These are phyloP conservation scores for Williopsis jadinii DNA, from an alignment of 1,139 yeast genomes.

Conservation along the genomic window DNA sequence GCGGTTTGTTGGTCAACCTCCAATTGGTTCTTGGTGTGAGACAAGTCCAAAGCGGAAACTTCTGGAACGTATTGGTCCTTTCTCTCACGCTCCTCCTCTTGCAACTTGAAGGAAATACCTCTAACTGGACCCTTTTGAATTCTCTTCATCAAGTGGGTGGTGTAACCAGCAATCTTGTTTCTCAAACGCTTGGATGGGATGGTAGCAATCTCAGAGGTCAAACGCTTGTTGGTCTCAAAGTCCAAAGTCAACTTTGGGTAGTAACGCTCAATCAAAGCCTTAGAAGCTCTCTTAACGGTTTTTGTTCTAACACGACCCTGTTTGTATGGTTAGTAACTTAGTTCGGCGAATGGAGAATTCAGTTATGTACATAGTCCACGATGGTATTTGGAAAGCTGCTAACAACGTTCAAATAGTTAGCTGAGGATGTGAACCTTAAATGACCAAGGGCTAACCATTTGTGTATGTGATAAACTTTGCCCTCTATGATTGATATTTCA, in stretches of 20 bases:
- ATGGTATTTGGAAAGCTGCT: background rate
- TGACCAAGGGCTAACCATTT: too few species aligned
- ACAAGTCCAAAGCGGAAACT: conserved; percentile 98
- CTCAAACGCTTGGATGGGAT: conserved; percentile 99
- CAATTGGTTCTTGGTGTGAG: conserved; percentile 93
- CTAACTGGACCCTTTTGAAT: conserved; percentile 99
- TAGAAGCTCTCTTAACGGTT: conserved; percentile 99
- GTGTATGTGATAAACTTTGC: too few species aligned
- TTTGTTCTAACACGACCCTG: conserved; percentile 99
- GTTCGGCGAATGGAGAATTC: too few species aligned
- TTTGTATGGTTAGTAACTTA: too few species aligned
- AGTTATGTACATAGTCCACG: background rate
- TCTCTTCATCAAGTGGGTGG: conserved; percentile 99
- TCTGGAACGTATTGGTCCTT: conserved; percentile 99
- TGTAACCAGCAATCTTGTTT: conserved; percentile 99
- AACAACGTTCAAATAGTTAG: too few species aligned
- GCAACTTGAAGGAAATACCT: conserved; percentile 99
- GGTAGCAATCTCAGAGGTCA: conserved; percentile 96
- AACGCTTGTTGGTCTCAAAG: conserved; percentile 99
- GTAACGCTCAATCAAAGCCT: conserved; percentile 99
- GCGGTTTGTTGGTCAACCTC: conserved; percentile 98
- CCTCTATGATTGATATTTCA: too few species aligned
- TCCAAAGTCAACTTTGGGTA: conserved; percentile 99
- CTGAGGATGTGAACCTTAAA: too few species aligned
- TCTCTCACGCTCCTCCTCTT: conserved; percentile 99